phyloP scores from a whole-genome alignment of 2,329 filamentous ascomycete genomes.

The Stagonosporopsis rhizophila region DNA sequence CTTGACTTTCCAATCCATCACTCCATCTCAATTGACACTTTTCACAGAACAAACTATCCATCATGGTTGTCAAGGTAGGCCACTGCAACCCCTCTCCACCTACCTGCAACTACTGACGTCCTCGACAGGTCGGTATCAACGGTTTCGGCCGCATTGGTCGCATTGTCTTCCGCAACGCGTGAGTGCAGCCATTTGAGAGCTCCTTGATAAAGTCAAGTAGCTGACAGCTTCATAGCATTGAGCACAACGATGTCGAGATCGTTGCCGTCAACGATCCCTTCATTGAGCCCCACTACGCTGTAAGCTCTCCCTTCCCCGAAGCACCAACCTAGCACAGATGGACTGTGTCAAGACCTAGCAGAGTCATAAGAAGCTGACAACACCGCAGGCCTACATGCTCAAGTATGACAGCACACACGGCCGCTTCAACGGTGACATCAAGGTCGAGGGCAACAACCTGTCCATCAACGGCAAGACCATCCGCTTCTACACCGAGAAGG shows the following conservation, averaged over 20 bases:
- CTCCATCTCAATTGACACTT: constrained; percentile 23
- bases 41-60: constrained; percentile 37
- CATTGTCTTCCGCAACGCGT: constrained; percentile 98
- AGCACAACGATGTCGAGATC: constrained; percentile 87
- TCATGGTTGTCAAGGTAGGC: constrained; percentile 58
- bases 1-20: constrained; percentile 17
- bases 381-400: constrained; percentile 93
- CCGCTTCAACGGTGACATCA: constrained; percentile 90
- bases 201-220: constrained; percentile 7
- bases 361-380: constrained; percentile 38
- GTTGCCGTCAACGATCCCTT: constrained; percentile 99
- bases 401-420: constrained; percentile 99
- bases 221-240: constrained; percentile 62
- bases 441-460: constrained; percentile 74
- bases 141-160: constrained; percentile 99
- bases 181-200: constrained; percentile 48
- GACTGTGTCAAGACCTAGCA: not conserved
- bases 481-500: constrained; percentile 92
- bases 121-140: constrained; percentile 87
- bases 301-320: constrained; percentile 62
- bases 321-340: not conserved
- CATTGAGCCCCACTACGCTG: constrained; percentile 97
- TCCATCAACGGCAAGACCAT: constrained; percentile 93
- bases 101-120: constrained; percentile 34
- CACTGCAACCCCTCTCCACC: constrained; percentile 28